A percentile compares a stretch with the other conserved stretches of the same genome.
Conservation (phyloP, 2,329 filamentous ascomycete species). For the Westerdykella aurantiaca region DNA sequence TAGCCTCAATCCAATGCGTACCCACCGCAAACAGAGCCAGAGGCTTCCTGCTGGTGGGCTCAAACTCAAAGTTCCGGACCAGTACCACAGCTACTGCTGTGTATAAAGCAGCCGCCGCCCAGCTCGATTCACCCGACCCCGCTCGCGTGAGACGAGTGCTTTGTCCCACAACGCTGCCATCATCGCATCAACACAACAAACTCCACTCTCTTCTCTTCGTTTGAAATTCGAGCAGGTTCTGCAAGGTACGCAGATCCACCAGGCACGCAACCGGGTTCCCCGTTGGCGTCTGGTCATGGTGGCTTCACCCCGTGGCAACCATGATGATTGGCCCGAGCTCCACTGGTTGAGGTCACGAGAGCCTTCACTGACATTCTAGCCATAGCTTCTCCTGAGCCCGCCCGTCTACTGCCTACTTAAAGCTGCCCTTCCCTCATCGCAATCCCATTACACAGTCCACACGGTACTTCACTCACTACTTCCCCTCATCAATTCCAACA, state of each 20-base stretch:
- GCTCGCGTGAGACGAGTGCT: conserved; percentile 7
- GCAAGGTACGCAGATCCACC: conserved; percentile 23
- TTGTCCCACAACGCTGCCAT: conserved; percentile 1
- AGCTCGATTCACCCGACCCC: conserved; percentile 7
- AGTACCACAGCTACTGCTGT: background rate
- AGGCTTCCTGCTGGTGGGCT: conserved; percentile 2
- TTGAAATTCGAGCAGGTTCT: conserved; percentile 8
- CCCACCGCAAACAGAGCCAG: conserved; percentile 10
- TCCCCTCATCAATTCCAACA: conserved; percentile 15
- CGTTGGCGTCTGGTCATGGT: conserved; percentile 11
- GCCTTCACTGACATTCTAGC: conserved; percentile 22
- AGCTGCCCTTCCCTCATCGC: background rate
- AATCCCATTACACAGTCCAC: background rate
- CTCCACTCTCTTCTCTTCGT: background rate
- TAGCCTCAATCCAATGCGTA: background rate
- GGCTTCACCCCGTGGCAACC: conserved; percentile 6
- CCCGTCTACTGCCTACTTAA: conserved; percentile 16
- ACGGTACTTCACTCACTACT: conserved; percentile 19
- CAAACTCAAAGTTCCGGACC: conserved; percentile 1
- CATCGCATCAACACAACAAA: conserved; percentile 1
- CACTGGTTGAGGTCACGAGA: conserved; percentile 23
- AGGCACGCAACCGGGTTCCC: too few relatives aligned
- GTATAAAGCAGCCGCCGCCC: too few relatives aligned
- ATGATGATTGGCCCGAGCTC: conserved; percentile 25
- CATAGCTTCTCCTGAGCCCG: conserved; percentile 11